phyloP scores from a whole-genome alignment of 331 rosid genomes.

The Acacia concinna region DNA sequence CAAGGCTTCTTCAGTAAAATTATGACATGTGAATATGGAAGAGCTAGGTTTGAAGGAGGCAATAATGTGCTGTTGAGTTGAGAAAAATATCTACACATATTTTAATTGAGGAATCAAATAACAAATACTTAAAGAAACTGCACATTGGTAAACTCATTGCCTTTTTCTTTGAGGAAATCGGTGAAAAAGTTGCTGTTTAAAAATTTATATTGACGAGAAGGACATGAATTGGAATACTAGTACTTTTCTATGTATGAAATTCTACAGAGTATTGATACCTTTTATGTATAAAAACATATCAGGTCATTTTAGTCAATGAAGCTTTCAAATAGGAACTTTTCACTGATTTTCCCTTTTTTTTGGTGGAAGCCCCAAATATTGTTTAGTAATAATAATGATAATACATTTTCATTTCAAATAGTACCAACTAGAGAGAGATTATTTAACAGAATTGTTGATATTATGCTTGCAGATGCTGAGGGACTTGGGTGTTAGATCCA shows the following conservation, averaged over 20 bases:
- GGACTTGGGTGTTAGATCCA: slow-evolving; percentile 72
- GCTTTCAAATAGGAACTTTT: too few species aligned
- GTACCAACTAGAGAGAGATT: background rate
- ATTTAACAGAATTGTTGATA: background rate
- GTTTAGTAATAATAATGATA: background rate
- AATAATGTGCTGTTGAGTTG: background rate
- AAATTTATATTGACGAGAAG: too few species aligned
- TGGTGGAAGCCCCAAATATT: background rate
- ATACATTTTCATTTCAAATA: background rate
- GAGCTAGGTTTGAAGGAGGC: background rate
- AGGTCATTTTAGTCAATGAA: background rate
- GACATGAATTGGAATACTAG: too few species aligned
- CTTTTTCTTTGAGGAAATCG: background rate
- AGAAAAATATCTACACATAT: background rate
- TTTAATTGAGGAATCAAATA: background rate
- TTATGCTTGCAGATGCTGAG: slow-evolving; percentile 55
- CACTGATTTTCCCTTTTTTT: background rate
- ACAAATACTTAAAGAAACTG: background rate
- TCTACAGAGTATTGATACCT: too few species aligned
- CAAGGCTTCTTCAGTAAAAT: background rate
- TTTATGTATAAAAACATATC: too few species aligned
- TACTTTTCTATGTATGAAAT: too few species aligned
- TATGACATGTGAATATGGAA: background rate
- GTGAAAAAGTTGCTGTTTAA: background rate
- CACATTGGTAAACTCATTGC: background rate